Evolutionary conservation across 306 rosid genomes (phyloP).

Genomic region (Quercus variabilis): DNA sequence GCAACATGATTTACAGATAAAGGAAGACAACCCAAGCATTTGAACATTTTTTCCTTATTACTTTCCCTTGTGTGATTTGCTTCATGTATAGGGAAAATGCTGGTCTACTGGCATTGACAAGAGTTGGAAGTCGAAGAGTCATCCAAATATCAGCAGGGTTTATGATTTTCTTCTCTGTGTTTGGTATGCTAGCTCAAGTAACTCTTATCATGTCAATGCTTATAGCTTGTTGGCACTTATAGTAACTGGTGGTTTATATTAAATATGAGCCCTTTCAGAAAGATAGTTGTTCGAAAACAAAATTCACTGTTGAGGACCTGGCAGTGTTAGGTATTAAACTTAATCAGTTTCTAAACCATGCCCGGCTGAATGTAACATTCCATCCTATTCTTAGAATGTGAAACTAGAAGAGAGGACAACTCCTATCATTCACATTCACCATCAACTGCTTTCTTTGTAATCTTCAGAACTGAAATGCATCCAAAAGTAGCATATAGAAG

Average conservation of each 20-base stretch:
- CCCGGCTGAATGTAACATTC: background rate
- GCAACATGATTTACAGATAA: background rate
- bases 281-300: background rate
- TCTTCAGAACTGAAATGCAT: background rate
- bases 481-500: background rate
- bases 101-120: slow-evolving; percentile 78
- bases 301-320: background rate
- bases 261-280: no score
- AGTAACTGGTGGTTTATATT: no score
- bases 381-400: background rate
- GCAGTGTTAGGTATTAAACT: background rate
- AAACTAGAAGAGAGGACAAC: background rate
- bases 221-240: background rate
- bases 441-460: background rate
- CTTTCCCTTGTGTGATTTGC: background rate
- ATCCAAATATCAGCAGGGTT: slow-evolving; percentile 80
- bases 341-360: background rate
- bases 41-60: background rate
- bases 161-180: slow-evolving; percentile 81
- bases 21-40: background rate
- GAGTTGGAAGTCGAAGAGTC: slow-evolving; percentile 86
- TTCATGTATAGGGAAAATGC: slow-evolving; percentile 55
- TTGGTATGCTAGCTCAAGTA: slow-evolving; percentile 43
- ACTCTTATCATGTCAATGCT: background rate
- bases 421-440: background rate